These are phyloP conservation scores for Cladophialophora psammophila DNA, from an alignment of 2,329 filamentous ascomycete genomes.

Conservation along the genomic window DNA sequence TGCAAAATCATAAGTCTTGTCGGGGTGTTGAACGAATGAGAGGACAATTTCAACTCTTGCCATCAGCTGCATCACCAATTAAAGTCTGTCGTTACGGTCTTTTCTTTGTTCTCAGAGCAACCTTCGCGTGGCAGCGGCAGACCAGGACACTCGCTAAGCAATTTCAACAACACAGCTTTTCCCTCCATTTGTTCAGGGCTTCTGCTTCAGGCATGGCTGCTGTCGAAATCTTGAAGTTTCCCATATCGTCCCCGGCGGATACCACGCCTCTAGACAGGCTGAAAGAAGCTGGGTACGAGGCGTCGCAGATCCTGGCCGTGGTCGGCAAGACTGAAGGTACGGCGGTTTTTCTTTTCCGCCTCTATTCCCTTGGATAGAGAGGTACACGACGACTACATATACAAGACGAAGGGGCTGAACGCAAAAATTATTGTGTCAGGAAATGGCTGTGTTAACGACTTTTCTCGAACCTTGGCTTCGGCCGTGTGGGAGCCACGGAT, in stretches of 20 bases:
- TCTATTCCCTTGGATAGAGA: not conserved
- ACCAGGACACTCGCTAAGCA: too few relatives aligned
- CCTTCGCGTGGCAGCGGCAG: not conserved
- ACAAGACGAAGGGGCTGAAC: slow-evolving; percentile 19
- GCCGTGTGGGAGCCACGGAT: slow-evolving; percentile 45
- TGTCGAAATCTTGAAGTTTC: slow-evolving; percentile 45
- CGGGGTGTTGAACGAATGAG: not conserved
- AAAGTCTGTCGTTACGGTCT: not conserved
- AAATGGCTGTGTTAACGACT: slow-evolving; percentile 49
- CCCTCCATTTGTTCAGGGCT: not conserved
- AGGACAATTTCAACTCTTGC: not conserved
- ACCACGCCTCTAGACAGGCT: slow-evolving; percentile 42
- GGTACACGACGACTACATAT: not conserved
- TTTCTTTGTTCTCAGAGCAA: not conserved
- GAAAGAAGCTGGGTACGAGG: slow-evolving; percentile 42
- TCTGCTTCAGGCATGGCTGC: slow-evolving; percentile 37
- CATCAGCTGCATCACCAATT: not conserved
- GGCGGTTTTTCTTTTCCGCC: not conserved
- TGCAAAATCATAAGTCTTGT: too few relatives aligned
- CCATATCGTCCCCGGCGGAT: slow-evolving; percentile 45
- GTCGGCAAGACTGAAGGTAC: slow-evolving; percentile 46
- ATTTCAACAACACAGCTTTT: too few relatives aligned
- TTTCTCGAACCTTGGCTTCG: slow-evolving; percentile 45
- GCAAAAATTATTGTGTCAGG: slow-evolving; percentile 32
- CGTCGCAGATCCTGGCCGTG: slow-evolving; percentile 43